Evolutionary conservation across 768 basidiomycete genomes (phyloP).

Genomic region (Paxillus involutus): DNA sequence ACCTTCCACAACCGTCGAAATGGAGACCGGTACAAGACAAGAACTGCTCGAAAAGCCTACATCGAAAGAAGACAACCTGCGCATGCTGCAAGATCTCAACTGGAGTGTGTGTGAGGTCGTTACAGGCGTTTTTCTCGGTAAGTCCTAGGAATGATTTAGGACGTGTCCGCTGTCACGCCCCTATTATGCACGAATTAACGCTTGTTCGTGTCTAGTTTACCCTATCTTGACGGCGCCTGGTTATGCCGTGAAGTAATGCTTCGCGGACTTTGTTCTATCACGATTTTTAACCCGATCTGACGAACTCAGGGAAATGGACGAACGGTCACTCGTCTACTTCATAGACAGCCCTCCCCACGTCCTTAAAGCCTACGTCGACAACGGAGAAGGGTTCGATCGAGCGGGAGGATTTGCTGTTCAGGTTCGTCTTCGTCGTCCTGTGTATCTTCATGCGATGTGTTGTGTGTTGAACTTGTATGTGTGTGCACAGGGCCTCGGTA

Average conservation of each 20-base stretch:
- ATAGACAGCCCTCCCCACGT: constrained; percentile 57
- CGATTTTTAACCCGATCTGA: background rate
- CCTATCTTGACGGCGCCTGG: constrained; percentile 77
- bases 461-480: background rate
- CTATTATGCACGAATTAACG: background rate
- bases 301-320: constrained; percentile 69
- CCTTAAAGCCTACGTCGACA: constrained; percentile 79
- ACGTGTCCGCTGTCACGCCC: background rate
- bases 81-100: constrained; percentile 87
- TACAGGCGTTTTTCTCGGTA: constrained; percentile 85
- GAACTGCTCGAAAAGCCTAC: constrained; percentile 89
- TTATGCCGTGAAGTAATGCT: constrained; percentile 62
- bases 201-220: constrained; percentile 47
- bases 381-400: constrained; percentile 81
- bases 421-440: constrained; percentile 40
- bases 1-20: constrained; percentile 49
- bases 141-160: constrained; percentile 17
- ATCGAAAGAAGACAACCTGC: constrained; percentile 75
- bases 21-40: constrained; percentile 48
- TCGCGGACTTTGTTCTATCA: background rate
- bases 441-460: background rate
- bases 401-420: constrained; percentile 96
- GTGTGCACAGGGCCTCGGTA: constrained; percentile 69
- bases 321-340: constrained; percentile 79
- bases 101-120: constrained; percentile 89